These are phyloP conservation scores for Cyclotella atomus DNA, from an alignment of 108 stramenopile species.

Conservation along the genomic window DNA sequence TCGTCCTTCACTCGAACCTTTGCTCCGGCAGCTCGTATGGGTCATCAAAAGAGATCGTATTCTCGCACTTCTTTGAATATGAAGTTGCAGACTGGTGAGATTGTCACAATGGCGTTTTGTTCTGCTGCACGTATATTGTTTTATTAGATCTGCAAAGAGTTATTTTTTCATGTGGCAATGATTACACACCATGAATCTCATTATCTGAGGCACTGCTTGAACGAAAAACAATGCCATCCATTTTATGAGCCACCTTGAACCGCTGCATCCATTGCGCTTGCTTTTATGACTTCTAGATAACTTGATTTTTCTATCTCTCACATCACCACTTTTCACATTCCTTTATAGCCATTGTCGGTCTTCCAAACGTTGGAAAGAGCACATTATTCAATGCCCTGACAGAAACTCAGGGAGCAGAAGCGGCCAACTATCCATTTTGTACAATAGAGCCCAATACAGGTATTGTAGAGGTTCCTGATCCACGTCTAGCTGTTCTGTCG, in stretches of 20 bases:
- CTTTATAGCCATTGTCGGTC: slow-evolving; percentile 96
- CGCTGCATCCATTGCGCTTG: too few species aligned
- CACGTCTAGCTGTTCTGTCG: slow-evolving; percentile 68
- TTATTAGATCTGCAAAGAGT: too few species aligned
- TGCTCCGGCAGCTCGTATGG: not conserved
- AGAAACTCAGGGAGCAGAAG: slow-evolving; percentile 90
- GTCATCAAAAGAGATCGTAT: slow-evolving; percentile 23
- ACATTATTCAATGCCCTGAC: slow-evolving; percentile 99
- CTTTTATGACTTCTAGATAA: too few species aligned
- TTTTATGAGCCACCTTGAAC: slow-evolving; percentile 67
- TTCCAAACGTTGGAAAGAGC: slow-evolving; percentile 98
- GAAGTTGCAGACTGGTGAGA: slow-evolving; percentile 93
- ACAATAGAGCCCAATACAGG: slow-evolving; percentile 98
- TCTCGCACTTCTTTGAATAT: slow-evolving; percentile 59
- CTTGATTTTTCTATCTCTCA: too few species aligned
- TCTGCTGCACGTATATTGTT: too few species aligned
- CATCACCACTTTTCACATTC: too few species aligned
- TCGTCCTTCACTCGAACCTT: slow-evolving; percentile 41
- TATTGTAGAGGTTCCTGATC: slow-evolving; percentile 94
- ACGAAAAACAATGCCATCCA: slow-evolving; percentile 53
- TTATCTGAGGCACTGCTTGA: slow-evolving; percentile 67
- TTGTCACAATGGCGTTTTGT: too few species aligned
- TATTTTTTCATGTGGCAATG: slow-evolving; percentile 60
- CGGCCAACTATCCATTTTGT: slow-evolving; percentile 85
- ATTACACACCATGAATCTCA: slow-evolving; percentile 79